Base-by-base conservation (phyloP, 2,329 filamentous ascomycete species). In the Aspergillus tanneri region DNA sequence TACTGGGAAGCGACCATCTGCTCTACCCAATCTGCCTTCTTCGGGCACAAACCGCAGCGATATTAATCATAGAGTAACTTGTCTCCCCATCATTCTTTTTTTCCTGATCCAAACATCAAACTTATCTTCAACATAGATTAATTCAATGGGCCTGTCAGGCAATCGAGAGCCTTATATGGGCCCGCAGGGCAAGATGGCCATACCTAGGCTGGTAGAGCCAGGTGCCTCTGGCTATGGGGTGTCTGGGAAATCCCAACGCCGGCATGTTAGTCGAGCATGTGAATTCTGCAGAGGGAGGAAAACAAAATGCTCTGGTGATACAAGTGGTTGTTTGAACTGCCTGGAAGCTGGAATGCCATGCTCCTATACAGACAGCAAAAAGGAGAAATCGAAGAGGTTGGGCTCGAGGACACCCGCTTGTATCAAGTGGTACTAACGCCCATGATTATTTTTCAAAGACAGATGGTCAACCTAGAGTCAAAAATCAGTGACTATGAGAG, bases 281-380 rank as follows among this genome's bases (percentile, higher is more conserved):
- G 72, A 75, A 47, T 68, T 68, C n/a, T 75, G 73, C 51, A 65
- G 72, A 18, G 65, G 70, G 47, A 65, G 71, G 35, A 75, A 75
- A 55, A 74, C 70, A 27, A 75, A 74, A 56, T 75, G 73, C 49
- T 72, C 69, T 21, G 73, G 73, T 14, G 72, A 75, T 45, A 67
- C 69, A 44, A 71, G 71, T 23, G 65, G 67, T 3, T 76, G 73
- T 35, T 61, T 67, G 35, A 73, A 74, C 45, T 76, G 73, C 48
- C 60, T 66, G 36, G 71, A 74, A 42, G 67, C 68, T 38, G 69
- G 68, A n/a, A 68, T 72, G 19, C 60, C 66, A 27, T 76, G 73
- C 52, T 69, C 65, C 47, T 75, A 75, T 55, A 73, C 70, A 11
- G 72, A 73, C 58, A 72, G 72, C 5, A 76, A 74, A 57, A 60